phyloP scores from a whole-genome alignment of 1,284 basidiomycete species.

The Puccinia coronata region DNA sequence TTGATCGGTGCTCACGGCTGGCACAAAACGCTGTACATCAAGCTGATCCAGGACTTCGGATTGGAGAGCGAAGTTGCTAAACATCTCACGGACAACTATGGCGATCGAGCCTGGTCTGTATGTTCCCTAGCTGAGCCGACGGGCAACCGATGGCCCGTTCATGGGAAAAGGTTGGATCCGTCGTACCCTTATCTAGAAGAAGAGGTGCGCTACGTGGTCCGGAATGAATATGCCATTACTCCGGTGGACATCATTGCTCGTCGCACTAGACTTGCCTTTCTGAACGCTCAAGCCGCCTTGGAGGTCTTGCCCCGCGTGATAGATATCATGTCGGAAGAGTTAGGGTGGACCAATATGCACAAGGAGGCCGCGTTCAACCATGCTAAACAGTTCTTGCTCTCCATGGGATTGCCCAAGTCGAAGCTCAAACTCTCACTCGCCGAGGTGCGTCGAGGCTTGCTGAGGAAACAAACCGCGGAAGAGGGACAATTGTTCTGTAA shows the following conservation, averaged over 20 bases:
- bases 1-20: conserved; percentile 92
- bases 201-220: conserved; percentile 85
- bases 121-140: conserved; percentile 78
- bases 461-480: conserved; percentile 46
- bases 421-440: conserved; percentile 52
- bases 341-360: conserved; percentile 71
- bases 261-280: conserved; percentile 85
- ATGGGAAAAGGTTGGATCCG: conserved; percentile 74
- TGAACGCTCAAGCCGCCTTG: conserved; percentile 84
- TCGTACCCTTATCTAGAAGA: conserved; percentile 90
- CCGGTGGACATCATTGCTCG: conserved; percentile 90
- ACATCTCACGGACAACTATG: conserved; percentile 90
- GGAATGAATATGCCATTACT: conserved; percentile 86
- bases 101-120: conserved; percentile 94
- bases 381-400: conserved; percentile 59
- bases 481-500: conserved; percentile 50
- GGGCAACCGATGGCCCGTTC: conserved; percentile 77
- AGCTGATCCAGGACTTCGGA: conserved; percentile 81
- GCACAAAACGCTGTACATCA: conserved; percentile 95
- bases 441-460: conserved; percentile 44
- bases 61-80: conserved; percentile 88
- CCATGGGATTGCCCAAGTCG: conserved; percentile 59
- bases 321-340: conserved; percentile 85
- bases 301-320: conserved; percentile 81
- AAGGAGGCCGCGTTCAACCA: conserved; percentile 67